Evolutionary conservation across 768 basidiomycete genomes (phyloP), one percentile per base, ranked within the genome.

Genomic region (Myochromella boudieri): DNA sequence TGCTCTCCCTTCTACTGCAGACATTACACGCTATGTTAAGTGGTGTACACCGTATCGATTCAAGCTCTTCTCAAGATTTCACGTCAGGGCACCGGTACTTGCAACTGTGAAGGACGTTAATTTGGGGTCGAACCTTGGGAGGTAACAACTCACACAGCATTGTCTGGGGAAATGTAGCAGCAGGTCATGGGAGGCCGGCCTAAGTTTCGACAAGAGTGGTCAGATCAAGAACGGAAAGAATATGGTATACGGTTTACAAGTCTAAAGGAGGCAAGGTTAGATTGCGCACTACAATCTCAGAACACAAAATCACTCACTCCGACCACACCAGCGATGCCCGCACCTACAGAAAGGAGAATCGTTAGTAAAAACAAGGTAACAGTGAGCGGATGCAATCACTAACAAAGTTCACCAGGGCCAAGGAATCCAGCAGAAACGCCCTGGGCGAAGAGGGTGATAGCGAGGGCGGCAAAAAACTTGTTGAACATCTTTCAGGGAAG

Each of bases 191-290:
- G 25, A 18, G 26, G 20, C 3, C 20, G 12, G 38, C 49, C 49
- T 50, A 21, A n/a, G n/a, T 34, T 43, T 27, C 21, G 12, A 18
- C 27, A 27, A 26, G n/a, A 26, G 21, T 21, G 14, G 10, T 14
- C 10, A 12, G 36, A n/a, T 27, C n/a, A 11, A 15, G 18, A 9
- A 17, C 9, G 6, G 12, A 22, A 14, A n/a, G n/a, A n/a, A 20
- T 6, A 20, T 39, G 10, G 6, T 17, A 9, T 6, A 27, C 15
- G 25, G 18, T 40, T n/a, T 43, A 49, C 48, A 49, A 17, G 36
- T 31, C 48, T 49, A 28, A 12, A 5, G 25, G 21, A 28, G 37
- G 22, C 22, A 27, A 74, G 54, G 20, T 15, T 3, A 22, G 37
- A 37, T 22, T 22, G 32, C 37, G 2, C 20, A 20, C 12, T 11